Evolutionary conservation across 805 yeast genomes (phyloP), one percentile per base, ranked within the genome.

Genomic region (Wickerhamiella slavikovae): DNA sequence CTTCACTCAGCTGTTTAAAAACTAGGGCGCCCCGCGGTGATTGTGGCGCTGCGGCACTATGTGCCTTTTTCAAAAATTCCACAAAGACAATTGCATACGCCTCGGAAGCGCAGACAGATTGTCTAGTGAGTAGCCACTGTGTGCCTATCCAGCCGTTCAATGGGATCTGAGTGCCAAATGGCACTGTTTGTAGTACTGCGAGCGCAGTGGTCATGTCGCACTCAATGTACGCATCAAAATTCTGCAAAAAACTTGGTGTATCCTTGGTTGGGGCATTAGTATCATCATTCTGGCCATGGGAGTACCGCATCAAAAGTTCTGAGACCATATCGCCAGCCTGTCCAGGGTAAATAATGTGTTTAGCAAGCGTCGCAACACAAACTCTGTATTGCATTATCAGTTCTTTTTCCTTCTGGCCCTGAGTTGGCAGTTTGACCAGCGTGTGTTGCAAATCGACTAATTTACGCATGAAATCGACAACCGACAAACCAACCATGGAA

Each of bases 401-500:
- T 6, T 24, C 26, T 12, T 4, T 7, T 11, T 8, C 21, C 17
- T 30, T 18, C 12, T 13, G 14, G 27, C 26, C 24, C n/a, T 28
- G 24, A 8, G 28, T 30, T 2, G 29, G 29, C 14, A 28, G 34
- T 8, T 31, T 33, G 19, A 43, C 23, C 14, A 42, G 26, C 13
- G 38, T 35, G 21, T 47, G 48, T 37, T 49, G 53, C 17, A 47
- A 38, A 8, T 36, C 23, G 20, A 49, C 37, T 14, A 53, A 40
- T 2, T 40, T 68, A 36, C 71, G 67, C 46, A 76, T 60, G 22
- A 77, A 64, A 47, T 83, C 96, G 22, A 80, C 59, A 4, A 82
- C 76, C 8, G 93, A 75, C 26, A 89, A 55, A 0, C 95, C 95
- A 36, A 82, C 73, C 62, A 85, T 68, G 47, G 75, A 79, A 24